These are phyloP conservation scores for Aspergillus ochraceoroseus DNA, from an alignment of 2,329 filamentous ascomycete genomes.

Conservation along the genomic window DNA sequence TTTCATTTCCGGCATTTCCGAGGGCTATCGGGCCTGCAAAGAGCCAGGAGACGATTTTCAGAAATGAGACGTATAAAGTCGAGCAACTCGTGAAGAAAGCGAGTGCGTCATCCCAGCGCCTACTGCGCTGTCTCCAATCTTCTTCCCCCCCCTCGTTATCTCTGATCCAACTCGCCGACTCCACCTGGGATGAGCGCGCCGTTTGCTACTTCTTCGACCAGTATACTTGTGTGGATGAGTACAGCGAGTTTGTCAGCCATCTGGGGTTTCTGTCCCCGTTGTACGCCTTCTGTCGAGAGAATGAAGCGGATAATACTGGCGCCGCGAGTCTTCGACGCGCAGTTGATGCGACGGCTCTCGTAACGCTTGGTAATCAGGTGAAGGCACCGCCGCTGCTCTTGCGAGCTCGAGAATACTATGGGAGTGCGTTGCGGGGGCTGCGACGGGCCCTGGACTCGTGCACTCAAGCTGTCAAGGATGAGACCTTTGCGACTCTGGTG, in stretches of 20 bases:
- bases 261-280: conserved; percentile 36
- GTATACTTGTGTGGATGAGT: conserved; percentile 30
- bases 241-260: conserved; percentile 29
- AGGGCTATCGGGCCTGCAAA: conserved; percentile 38
- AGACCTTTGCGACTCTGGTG: conserved; percentile 38
- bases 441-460: conserved; percentile 29
- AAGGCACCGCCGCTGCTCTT: conserved; percentile 25
- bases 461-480: conserved; percentile 31
- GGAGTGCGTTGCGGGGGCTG: conserved; percentile 30
- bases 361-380: conserved; percentile 31
- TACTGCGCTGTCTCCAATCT: too few relatives aligned
- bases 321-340: conserved; percentile 32
- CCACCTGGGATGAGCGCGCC: conserved; percentile 36
- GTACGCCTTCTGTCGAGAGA: conserved; percentile 30
- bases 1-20: too few relatives aligned
- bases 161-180: conserved; percentile 25
- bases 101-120: too few relatives aligned
- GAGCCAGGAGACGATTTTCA: conserved; percentile 33
- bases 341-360: conserved; percentile 35
- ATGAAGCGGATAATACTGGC: conserved; percentile 15
- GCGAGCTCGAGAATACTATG: conserved; percentile 32
- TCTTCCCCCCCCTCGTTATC: conserved; percentile 15
- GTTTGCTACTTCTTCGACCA: conserved; percentile 42
- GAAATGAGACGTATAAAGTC: conserved; percentile 33
- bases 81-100: conserved; percentile 27